Evolutionary conservation across 441 rosid species (phyloP), one percentile per base, ranked within the genome.

Genomic region (Biscutella auriculata): DNA sequence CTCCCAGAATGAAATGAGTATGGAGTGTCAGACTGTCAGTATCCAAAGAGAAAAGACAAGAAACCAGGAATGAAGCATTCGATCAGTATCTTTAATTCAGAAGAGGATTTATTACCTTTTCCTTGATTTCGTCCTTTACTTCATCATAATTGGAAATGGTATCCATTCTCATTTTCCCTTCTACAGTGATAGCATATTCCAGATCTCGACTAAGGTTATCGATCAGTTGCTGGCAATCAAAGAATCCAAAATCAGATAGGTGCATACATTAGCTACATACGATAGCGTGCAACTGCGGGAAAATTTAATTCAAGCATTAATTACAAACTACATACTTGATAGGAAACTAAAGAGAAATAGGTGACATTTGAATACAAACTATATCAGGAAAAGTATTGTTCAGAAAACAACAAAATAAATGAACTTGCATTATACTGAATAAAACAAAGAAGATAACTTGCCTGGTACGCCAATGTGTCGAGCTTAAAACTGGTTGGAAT

Each of bases 401-500:
- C 49, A 40, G 12, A 25, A 34, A 55, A 23, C 27, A 47, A 28
- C 45, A 48, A 52, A 12, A 34, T 6, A 39, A 47, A 50, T n/a
- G 21, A 51, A 40, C n/a, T n/a, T 53, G 29, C 40, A 47, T 43
- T 30, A 63, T 41, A 62, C 12, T 25, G 49, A 45, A 47, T 39
- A 54, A 50, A 17, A 58, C 23, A 65, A 19, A 70, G 62, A 35
- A 70, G 46, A 62, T 35, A 43, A 66, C 80, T 82, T 71, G 77
- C 97, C 79, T 87, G 81, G 63, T 83, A 93, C 44, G 88, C 95
- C 30, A 83, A 73, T 33, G 85, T 70, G 64, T 87, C 92, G 53
- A 89, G 96, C 83, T 85, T 93, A 76, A 93, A 93, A 68, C 77
- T 77, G 68, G 97, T 87, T 26, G 95, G 96, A 66, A 93, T 77